Conservation (phyloP, 352 stramenopile species). For the Phytophthora sp. region DNA sequence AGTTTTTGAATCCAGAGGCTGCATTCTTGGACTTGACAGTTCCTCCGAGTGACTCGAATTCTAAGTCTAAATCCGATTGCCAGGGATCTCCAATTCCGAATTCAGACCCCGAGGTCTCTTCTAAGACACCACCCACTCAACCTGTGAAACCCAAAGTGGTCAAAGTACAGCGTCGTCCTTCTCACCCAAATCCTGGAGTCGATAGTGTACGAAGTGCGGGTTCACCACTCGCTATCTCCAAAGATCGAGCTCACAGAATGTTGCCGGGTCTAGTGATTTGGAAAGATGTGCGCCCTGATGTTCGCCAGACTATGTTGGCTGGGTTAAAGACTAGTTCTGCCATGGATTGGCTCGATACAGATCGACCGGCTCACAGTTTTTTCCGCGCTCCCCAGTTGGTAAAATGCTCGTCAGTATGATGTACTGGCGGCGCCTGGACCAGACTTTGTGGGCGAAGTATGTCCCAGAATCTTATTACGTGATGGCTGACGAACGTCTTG, state of each 20-base stretch:
- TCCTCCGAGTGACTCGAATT: neutral
- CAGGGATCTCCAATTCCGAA: neutral
- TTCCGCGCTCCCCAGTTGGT: neutral
- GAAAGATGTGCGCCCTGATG: neutral
- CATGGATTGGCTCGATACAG: neutral
- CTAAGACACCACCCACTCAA: neutral
- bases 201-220: neutral
- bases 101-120: neutral
- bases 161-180: neutral
- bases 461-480: neutral
- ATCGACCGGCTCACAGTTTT: neutral
- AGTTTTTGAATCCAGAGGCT: no score
- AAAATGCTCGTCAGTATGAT: neutral
- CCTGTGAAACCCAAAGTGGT: neutral
- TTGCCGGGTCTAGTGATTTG: neutral
- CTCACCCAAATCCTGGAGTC: neutral
- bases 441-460: neutral
- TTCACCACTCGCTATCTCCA: neutral
- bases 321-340: neutral
- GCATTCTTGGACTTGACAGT: neutral
- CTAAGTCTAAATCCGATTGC: neutral
- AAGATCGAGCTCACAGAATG: neutral
- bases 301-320: neutral
- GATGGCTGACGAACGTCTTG: neutral
- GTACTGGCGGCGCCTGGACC: neutral